Base-by-base conservation (phyloP, 257 asterid species). In the Solanum chmielewskii region DNA sequence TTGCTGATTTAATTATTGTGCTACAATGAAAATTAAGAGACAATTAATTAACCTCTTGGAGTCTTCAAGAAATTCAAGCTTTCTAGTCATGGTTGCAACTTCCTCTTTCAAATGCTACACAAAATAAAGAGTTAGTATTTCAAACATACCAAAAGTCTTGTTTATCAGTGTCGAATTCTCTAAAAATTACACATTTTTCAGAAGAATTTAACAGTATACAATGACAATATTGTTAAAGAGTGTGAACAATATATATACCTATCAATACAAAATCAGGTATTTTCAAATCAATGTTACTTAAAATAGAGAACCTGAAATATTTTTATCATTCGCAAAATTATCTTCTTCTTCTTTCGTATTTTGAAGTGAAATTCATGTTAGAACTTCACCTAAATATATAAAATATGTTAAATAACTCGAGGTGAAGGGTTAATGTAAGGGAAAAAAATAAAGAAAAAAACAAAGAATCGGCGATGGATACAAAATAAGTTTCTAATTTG, bases 1-100 rank as follows among this genome's bases (percentile, higher is more conserved):
- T 80, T 80, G 68, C 4, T 27, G 18, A 33, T 78, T 45, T 78
- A 45, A 44, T 27, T 78, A 25, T 25, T 70, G 3, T 27, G 16
- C 16, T 44, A 77, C 37, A 35, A 5, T 6, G 29, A n/a, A 14
- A 60, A 83, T 10, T 31, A 83, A 35, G 85, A 4, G 42, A 88
- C 7, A 85, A 74, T 20, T 74, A 85, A 37, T 21, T 74, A 21
- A 93, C 97, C 97, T 89, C 75, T 84, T 89, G 62, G 90, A 87
- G 39, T 93, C 93, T 83, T 93, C 93, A 66, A 91, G 93, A 78
- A 87, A 60, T 89, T 91, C 91, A 21, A 92, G 18, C 89, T 87
- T 91, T 84, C 83, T 86, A 16, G 59, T 86, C 77, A 92, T 39
- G 27, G 85, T 86, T 69, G 87, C 87, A 27, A 86, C 52, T 83